A percentile compares a stretch with the other conserved stretches of the same genome.
Evolutionary conservation across 2,329 filamentous ascomycete species (phyloP).

Genomic region (Hysterium pulicare): DNA sequence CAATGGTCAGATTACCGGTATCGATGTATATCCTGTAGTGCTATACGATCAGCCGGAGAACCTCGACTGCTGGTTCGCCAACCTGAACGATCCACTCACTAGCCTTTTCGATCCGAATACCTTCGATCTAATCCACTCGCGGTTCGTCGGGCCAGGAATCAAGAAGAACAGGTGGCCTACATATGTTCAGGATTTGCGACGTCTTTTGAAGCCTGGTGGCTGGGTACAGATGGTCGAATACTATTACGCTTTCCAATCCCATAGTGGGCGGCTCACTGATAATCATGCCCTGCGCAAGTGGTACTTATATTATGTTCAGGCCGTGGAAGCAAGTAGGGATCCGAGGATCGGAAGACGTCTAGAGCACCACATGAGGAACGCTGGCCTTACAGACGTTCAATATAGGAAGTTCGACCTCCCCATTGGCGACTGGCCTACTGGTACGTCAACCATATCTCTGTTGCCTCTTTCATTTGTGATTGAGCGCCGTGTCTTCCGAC

Average conservation of each 20-base stretch:
- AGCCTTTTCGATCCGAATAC: constrained; percentile 59
- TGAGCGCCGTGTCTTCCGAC: too few relatives aligned
- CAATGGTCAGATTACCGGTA: constrained; percentile 29
- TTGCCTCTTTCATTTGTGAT: too few relatives aligned
- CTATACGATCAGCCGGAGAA: constrained; percentile 38
- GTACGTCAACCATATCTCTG: constrained; percentile 20
- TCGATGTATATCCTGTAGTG: constrained; percentile 36
- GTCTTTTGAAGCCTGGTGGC: constrained; percentile 68
- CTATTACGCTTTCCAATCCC: constrained; percentile 80
- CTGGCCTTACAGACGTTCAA: constrained; percentile 29
- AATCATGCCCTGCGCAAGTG: constrained; percentile 34
- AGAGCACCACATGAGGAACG: constrained; percentile 24
- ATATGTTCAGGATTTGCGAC: constrained; percentile 73
- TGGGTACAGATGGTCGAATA: constrained; percentile 90
- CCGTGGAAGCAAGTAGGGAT: constrained; percentile 34
- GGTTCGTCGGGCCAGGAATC: constrained; percentile 68
- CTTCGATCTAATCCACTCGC: constrained; percentile 83
- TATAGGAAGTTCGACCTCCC: constrained; percentile 29
- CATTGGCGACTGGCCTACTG: constrained; percentile 36
- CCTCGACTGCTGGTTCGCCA: constrained; percentile 30
- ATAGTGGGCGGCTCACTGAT: constrained; percentile 72
- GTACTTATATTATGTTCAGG: constrained; percentile 32
- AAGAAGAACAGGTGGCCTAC: constrained; percentile 67
- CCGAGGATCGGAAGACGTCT: constrained; percentile 32
- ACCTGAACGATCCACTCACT: constrained; percentile 39